Conservation (phyloP, 2,329 filamentous ascomycete species). For the Mycosphaerella arachidis region DNA sequence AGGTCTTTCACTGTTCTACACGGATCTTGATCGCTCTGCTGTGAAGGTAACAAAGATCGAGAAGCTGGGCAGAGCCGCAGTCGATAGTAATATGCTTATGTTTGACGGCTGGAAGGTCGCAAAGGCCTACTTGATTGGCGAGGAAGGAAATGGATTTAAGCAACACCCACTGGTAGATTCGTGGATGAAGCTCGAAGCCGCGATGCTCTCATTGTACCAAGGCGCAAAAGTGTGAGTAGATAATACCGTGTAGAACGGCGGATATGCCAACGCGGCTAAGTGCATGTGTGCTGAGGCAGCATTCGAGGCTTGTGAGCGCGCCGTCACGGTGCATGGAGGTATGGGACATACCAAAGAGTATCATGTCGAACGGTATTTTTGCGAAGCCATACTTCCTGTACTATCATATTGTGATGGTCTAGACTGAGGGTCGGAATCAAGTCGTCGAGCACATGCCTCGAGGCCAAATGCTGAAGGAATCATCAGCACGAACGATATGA, state of each 20-base stretch:
- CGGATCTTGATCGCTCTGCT: conserved; percentile 35
- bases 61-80: conserved; percentile 44
- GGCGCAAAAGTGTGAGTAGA: conserved; percentile 60
- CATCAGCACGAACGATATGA: too few species aligned
- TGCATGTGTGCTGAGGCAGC: conserved; percentile 64
- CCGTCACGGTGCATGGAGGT: conserved; percentile 28
- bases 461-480: too few species aligned
- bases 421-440: too few species aligned
- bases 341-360: conserved; percentile 51
- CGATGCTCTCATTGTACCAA: conserved; percentile 62
- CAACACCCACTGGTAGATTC: conserved; percentile 62
- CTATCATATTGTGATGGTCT: too few species aligned
- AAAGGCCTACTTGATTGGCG: conserved; percentile 37
- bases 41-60: conserved; percentile 43
- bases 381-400: conserved; percentile 64
- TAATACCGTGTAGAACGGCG: conserved; percentile 39
- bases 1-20: conserved; percentile 45
- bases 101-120: conserved; percentile 45
- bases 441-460: too few species aligned
- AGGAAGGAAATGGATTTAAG: conserved; percentile 44
- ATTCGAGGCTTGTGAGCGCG: conserved; percentile 58
- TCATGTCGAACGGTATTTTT: conserved; percentile 61
- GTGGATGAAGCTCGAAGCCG: conserved; percentile 62
- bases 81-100: conserved; percentile 42
- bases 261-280: conserved; percentile 62